Evolutionary conservation across 306 rosid species (phyloP).

Genomic region (Rosa rugosa): DNA sequence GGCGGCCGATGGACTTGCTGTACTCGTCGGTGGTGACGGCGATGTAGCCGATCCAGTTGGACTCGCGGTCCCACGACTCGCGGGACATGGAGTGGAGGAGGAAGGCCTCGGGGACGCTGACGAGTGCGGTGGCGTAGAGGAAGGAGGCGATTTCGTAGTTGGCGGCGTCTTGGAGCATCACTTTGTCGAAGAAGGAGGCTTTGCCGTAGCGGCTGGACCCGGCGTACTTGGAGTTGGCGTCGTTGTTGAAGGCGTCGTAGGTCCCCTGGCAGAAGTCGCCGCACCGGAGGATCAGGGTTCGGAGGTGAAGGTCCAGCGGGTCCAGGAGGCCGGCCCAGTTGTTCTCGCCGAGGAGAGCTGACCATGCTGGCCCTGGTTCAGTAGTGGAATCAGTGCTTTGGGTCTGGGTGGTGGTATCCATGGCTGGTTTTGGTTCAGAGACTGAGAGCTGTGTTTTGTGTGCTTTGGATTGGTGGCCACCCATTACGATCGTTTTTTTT

Average conservation of each 20-base stretch:
- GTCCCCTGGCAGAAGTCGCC: conserved; percentile 75
- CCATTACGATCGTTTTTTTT: not conserved
- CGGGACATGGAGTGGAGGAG: conserved; percentile 52
- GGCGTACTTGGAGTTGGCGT: conserved; percentile 55
- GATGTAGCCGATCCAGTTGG: conserved; percentile 73
- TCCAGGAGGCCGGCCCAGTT: conserved; percentile 55
- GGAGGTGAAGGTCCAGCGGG: conserved; percentile 53
- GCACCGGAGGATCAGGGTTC: conserved; percentile 54
- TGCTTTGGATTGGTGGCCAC: not conserved
- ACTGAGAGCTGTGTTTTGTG: not conserved
- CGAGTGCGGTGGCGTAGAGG: conserved; percentile 66
- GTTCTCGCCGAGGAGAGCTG: conserved; percentile 43
- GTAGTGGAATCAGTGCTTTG: not conserved
- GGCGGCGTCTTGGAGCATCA: conserved; percentile 39
- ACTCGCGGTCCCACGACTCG: conserved; percentile 70
- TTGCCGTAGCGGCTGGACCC: conserved; percentile 70
- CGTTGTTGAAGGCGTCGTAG: conserved; percentile 72
- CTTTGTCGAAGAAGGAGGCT: conserved; percentile 51
- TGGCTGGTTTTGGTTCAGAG: not conserved
- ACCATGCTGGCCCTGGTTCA: conserved; percentile 34
- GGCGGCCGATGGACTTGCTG: conserved; percentile 35
- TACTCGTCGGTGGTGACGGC: conserved; percentile 52
- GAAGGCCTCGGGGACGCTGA: conserved; percentile 53
- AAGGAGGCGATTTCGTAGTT: conserved; percentile 43
- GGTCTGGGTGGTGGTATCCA: not conserved